These are phyloP conservation scores for Globisporangium mamillatum DNA, from an alignment of 352 stramenopile genomes.

Conservation along the genomic window DNA sequence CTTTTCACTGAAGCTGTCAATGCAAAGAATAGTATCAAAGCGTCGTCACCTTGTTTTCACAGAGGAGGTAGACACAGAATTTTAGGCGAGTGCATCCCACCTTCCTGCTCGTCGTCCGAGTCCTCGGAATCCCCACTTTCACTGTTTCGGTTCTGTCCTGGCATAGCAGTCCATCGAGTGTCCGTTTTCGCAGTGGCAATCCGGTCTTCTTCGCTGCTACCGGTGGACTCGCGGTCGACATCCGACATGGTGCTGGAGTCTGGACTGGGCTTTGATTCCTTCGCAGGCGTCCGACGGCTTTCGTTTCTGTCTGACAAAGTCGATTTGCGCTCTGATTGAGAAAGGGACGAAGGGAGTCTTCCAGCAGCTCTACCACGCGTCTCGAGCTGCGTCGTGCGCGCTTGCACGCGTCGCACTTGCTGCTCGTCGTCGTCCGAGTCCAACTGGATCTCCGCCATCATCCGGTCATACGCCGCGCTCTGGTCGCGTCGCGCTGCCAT, in stretches of 20 bases:
- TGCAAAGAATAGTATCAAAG: background rate
- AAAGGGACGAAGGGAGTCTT: background rate
- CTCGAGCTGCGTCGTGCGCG: background rate
- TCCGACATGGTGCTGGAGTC: background rate
- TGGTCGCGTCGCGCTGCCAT: constrained; percentile 6
- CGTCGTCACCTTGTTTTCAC: background rate
- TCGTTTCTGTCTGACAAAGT: background rate
- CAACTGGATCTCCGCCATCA: constrained; percentile 15
- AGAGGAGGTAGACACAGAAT: background rate
- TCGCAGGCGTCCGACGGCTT: background rate
- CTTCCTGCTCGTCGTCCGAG: background rate
- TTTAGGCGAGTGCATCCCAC: background rate
- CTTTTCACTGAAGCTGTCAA: constrained; percentile 1
- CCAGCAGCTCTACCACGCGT: background rate
- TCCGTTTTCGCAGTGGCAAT: background rate
- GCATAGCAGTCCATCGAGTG: background rate
- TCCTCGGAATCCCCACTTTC: background rate
- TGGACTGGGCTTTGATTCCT: constrained; percentile 1
- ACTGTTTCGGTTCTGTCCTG: background rate
- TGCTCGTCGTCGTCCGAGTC: constrained; percentile 7
- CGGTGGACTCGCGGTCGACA: background rate
- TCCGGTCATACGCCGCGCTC: constrained; percentile 7
- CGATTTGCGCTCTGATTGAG: background rate
- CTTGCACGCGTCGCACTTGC: background rate
- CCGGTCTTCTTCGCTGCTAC: background rate